Conservation (phyloP, 163 green algal genomes). For the Prototheca wickerhamii region DNA sequence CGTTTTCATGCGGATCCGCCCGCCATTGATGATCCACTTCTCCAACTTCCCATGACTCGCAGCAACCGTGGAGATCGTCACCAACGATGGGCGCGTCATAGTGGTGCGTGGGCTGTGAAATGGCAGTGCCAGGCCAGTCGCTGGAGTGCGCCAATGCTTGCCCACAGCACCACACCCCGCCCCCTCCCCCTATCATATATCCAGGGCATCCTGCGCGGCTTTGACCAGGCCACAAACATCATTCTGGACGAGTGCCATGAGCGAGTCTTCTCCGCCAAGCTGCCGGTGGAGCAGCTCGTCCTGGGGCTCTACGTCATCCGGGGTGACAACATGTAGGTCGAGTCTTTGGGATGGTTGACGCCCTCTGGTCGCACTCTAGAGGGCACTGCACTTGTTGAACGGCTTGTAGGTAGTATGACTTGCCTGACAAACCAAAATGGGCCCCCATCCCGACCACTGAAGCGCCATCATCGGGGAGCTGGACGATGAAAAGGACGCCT, state of each 20-base stretch:
- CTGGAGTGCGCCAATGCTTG: neutral
- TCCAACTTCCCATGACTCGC: neutral
- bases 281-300: slow-evolving; percentile 73
- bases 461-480: slow-evolving; percentile 91
- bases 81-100: slow-evolving; percentile 76
- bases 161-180: neutral
- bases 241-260: slow-evolving; percentile 87
- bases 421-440: neutral
- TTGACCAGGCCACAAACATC: slow-evolving; percentile 89
- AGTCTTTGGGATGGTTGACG: neutral
- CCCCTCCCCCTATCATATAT: neutral
- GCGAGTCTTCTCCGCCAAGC: slow-evolving; percentile 80
- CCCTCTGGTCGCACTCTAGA: neutral
- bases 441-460: slow-evolving; percentile 7
- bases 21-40: too few species aligned
- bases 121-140: too few species aligned
- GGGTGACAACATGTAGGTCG: slow-evolving; percentile 88
- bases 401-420: neutral
- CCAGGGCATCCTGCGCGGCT: slow-evolving; percentile 77
- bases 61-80: slow-evolving; percentile 62
- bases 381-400: neutral
- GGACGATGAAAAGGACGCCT: slow-evolving; percentile 75
- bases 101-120: slow-evolving; percentile 39
- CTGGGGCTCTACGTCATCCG: slow-evolving; percentile 86
- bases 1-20: too few species aligned